phyloP scores from a whole-genome alignment of 1,284 basidiomycete genomes.

The Kalmanozyma brasiliensis region DNA sequence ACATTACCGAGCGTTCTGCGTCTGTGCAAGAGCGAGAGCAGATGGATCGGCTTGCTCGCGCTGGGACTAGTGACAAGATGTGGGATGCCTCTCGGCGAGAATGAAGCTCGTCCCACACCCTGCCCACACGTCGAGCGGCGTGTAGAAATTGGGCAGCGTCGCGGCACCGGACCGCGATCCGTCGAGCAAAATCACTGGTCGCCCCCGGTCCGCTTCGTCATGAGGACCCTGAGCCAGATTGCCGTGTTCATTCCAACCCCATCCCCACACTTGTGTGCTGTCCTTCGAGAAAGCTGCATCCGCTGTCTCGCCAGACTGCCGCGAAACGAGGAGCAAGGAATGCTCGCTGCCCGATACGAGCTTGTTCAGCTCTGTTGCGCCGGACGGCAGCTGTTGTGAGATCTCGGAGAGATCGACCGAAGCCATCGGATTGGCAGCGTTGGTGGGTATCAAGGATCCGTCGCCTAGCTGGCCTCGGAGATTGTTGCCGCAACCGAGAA shows the following conservation, averaged over 20 bases:
- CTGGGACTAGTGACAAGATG: neutral
- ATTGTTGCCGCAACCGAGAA: slow-evolving; percentile 39
- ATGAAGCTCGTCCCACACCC: slow-evolving; percentile 47
- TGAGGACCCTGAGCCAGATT: slow-evolving; percentile 45
- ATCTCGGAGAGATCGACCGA: slow-evolving; percentile 8
- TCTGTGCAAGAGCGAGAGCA: too few species aligned
- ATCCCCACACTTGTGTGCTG: slow-evolving; percentile 46
- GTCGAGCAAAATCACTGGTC: slow-evolving; percentile 19
- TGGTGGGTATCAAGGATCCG: neutral
- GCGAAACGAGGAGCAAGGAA: slow-evolving; percentile 27
- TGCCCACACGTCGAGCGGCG: slow-evolving; percentile 41
- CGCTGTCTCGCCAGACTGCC: neutral
- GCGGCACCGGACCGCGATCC: slow-evolving; percentile 35
- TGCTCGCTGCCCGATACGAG: slow-evolving; percentile 52
- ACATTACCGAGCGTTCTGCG: too few species aligned
- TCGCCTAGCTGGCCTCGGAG: slow-evolving; percentile 36
- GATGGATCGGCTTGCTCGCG: too few species aligned
- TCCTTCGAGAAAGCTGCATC: too few species aligned
- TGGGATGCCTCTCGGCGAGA: slow-evolving; percentile 17
- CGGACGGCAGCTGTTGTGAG: neutral
- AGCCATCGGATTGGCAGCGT: neutral
- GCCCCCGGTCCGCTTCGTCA: slow-evolving; percentile 35
- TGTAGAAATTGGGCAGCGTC: neutral
- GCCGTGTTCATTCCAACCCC: slow-evolving; percentile 55
- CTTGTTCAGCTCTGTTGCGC: slow-evolving; percentile 7